Base-by-base conservation (phyloP, 352 stramenopile genomes). In the Phytophthora syringae region DNA sequence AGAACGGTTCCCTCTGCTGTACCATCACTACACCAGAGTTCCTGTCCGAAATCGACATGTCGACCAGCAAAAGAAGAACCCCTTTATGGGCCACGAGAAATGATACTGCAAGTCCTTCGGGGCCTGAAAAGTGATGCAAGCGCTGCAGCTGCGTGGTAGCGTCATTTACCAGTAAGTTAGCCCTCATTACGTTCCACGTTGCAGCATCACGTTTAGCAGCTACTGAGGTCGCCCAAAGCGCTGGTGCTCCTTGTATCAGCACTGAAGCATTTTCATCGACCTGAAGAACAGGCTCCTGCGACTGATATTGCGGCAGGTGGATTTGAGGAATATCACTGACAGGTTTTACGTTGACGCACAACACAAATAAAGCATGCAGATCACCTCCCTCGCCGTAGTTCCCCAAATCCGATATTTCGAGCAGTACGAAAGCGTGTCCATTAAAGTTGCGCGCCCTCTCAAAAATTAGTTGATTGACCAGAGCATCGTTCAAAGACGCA, bases 1-100 rank as follows among this genome's bases (percentile, higher is more conserved):
- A 91, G 59, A 28, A 58, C 34, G 3, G 92, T 96, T 21, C 86
- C 87, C 10, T 32, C 57, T 10, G 61, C 63, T 2, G 77, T 90
- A 27, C 90, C 88, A 54, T 96, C 88, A 45, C 75, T 93, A 24
- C 62, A 59, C 92, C 90, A 97, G 9, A 98, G 72, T 66, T 97
- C 92, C 9, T 54, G 34, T 7, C 79, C 78, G 18, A 63, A 40
- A 22, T 28, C n/a, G 7, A 43, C 3, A 1, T 62, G 55, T 2
- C 48, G 56, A 1, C 62, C 78, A 37, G 66, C 70, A 50, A 90
- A 27, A 90, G 54, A 10, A 76, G 30, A 48, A 22, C 59, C 11
- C 39, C 45, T 28, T 44, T 52, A 9, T 59, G 52, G 18, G 7
- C 32, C 24, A 60, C 57, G n/a, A 73, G 67, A 52, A 56, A 86